Evolutionary conservation across 106 monocot species (phyloP).

Genomic region (Dendrobium chrysotoxum): DNA sequence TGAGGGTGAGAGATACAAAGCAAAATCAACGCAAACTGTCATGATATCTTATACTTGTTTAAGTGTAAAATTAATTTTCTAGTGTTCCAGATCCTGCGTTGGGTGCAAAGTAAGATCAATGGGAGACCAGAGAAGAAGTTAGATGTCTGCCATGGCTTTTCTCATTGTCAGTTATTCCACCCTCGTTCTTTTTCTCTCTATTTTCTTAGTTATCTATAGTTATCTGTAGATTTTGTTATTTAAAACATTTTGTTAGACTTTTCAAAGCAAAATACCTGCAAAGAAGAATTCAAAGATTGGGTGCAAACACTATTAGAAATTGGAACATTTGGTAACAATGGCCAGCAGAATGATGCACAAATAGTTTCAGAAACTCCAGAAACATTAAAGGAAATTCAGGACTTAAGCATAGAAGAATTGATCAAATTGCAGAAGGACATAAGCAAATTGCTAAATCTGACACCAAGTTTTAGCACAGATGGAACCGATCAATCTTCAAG

Average conservation of each 20-base stretch:
- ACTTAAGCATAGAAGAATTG: background rate
- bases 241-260: background rate
- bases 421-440: background rate
- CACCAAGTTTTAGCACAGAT: background rate
- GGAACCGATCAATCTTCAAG: background rate
- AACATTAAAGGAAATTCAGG: background rate
- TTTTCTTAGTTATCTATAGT: background rate
- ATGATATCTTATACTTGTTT: background rate
- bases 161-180: slow-evolving; percentile 10
- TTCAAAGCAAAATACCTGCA: background rate
- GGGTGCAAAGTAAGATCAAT: slow-evolving; percentile 17
- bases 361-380: background rate
- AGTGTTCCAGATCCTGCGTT: slow-evolving; percentile 8
- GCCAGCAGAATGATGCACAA: background rate
- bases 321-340: background rate
- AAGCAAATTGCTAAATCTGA: slow-evolving; percentile 1
- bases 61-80: background rate
- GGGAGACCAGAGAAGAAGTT: slow-evolving; percentile 15
- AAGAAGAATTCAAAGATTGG: background rate
- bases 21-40: background rate
- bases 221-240: background rate
- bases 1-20: slow-evolving; percentile 13
- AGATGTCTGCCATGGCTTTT: background rate
- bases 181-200: background rate
- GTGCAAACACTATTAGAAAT: background rate